Evolutionary conservation across 2,329 filamentous ascomycete genomes (phyloP).

Genomic region (Chaetomium sp.): DNA sequence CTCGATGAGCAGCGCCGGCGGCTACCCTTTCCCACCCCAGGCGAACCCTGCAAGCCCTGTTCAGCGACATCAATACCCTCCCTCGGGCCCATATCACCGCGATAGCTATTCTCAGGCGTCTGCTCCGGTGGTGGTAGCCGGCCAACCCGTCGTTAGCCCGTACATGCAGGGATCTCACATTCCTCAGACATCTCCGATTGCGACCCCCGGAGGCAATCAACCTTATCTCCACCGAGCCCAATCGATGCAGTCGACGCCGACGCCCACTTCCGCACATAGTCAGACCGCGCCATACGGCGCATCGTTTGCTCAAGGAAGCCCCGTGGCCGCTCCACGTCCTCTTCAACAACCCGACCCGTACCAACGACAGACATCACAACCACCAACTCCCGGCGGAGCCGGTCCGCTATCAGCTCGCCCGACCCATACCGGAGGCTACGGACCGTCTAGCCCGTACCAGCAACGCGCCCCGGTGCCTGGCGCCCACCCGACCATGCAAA

Average conservation of each 20-base stretch:
- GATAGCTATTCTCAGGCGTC: slow-evolving; percentile 41
- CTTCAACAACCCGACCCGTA: slow-evolving; percentile 37
- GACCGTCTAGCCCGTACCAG: slow-evolving; percentile 55
- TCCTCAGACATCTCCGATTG: slow-evolving; percentile 46
- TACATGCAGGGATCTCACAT: slow-evolving; percentile 38
- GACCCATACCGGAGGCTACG: slow-evolving; percentile 28
- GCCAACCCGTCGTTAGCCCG: slow-evolving; percentile 28
- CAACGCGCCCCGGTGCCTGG: slow-evolving; percentile 37
- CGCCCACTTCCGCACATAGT: slow-evolving; percentile 56
- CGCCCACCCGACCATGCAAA: slow-evolving; percentile 31
- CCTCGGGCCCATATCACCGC: slow-evolving; percentile 37
- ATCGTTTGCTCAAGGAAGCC: slow-evolving; percentile 48
- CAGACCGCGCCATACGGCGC: slow-evolving; percentile 46
- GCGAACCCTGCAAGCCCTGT: slow-evolving; percentile 43
- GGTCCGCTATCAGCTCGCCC: slow-evolving; percentile 37
- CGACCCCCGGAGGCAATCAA: slow-evolving; percentile 35
- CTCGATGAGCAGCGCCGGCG: slow-evolving; percentile 35
- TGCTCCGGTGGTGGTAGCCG: slow-evolving; percentile 28
- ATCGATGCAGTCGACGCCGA: slow-evolving; percentile 53
- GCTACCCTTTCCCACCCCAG: slow-evolving; percentile 46
- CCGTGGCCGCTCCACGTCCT: slow-evolving; percentile 40
- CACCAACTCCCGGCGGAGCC: slow-evolving; percentile 46
- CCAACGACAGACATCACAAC: slow-evolving; percentile 49
- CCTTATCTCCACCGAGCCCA: slow-evolving; percentile 43
- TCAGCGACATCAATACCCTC: slow-evolving; percentile 47